Conservation (phyloP, 805 yeast species). For the Zygoascus flipseniorum region DNA sequence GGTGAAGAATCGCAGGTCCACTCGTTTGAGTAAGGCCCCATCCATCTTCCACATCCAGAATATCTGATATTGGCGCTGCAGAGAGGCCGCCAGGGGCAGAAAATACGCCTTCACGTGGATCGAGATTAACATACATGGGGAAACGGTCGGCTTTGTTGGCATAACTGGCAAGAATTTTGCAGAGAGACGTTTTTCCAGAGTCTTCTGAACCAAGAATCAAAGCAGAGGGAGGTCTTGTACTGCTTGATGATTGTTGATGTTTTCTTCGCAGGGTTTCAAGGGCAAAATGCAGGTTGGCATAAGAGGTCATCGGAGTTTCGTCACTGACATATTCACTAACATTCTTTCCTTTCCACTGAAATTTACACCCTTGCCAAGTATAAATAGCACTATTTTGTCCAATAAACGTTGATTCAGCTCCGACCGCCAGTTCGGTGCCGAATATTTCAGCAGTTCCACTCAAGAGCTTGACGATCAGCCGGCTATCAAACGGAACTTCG, state of each 20-base stretch:
- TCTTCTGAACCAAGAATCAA: conserved; percentile 63
- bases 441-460: conserved; percentile 81
- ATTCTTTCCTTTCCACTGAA: conserved; percentile 35
- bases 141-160: conserved; percentile 55
- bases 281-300: conserved; percentile 65
- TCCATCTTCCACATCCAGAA: conserved; percentile 56
- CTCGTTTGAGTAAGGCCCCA: conserved; percentile 75
- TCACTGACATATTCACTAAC: conserved; percentile 55
- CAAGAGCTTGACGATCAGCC: conserved; percentile 41
- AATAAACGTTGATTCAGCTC: conserved; percentile 49
- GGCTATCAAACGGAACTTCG: conserved; percentile 49
- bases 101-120: conserved; percentile 64
- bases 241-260: conserved; percentile 4
- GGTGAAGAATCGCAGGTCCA: conserved; percentile 41
- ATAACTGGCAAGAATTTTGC: conserved; percentile 63
- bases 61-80: conserved; percentile 76
- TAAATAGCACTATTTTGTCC: conserved; percentile 48
- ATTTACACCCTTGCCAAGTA: conserved; percentile 56
- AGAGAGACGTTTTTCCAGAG: conserved; percentile 72
- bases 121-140: conserved; percentile 72
- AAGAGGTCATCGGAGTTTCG: conserved; percentile 57
- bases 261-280: conserved; percentile 46
- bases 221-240: conserved; percentile 38
- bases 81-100: conserved; percentile 76
- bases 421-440: conserved; percentile 85